These are phyloP conservation scores for Volvariella surrecta DNA, from an alignment of 1,284 basidiomycete genomes.

Conservation along the genomic window DNA sequence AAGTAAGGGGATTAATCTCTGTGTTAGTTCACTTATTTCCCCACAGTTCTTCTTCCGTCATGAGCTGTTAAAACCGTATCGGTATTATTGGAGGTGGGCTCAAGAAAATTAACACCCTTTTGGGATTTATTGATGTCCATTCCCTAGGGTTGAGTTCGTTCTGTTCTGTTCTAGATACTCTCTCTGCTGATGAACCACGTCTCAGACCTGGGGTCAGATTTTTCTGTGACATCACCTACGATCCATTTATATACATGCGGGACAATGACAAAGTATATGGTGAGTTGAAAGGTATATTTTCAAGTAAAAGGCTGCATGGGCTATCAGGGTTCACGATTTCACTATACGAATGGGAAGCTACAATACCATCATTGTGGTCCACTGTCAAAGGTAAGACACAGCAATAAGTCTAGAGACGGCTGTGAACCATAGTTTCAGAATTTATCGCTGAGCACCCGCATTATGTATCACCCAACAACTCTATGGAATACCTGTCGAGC, in stretches of 20 bases:
- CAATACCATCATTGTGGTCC: constrained; percentile 74
- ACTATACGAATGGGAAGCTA: constrained; percentile 70
- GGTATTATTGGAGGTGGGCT: constrained; percentile 80
- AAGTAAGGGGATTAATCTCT: constrained; percentile 18
- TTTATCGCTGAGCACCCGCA: constrained; percentile 64
- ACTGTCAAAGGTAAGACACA: constrained; percentile 46
- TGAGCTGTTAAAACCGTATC: constrained; percentile 58
- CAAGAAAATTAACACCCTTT: constrained; percentile 13
- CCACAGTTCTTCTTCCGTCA: constrained; percentile 72
- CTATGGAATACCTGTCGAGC: constrained; percentile 70
- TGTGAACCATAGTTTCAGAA: constrained; percentile 30
- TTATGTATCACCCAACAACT: constrained; percentile 61
- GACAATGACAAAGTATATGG: constrained; percentile 70
- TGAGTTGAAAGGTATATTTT: constrained; percentile 15
- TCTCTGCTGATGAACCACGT: neutral
- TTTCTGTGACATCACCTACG: constrained; percentile 71
- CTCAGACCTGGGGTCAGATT: constrained; percentile 63
- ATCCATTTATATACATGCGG: constrained; percentile 78
- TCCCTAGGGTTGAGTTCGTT: constrained; percentile 26
- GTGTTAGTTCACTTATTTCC: constrained; percentile 7
- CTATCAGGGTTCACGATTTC: constrained; percentile 67
- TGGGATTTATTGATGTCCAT: neutral
- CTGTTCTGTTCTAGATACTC: constrained; percentile 2
- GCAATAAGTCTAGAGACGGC: neutral
- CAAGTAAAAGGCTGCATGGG: constrained; percentile 1